Evolutionary conservation across 2,329 filamentous ascomycete species (phyloP), one percentile per base, ranked within the genome.

Genomic region (Colletotrichum incanum): DNA sequence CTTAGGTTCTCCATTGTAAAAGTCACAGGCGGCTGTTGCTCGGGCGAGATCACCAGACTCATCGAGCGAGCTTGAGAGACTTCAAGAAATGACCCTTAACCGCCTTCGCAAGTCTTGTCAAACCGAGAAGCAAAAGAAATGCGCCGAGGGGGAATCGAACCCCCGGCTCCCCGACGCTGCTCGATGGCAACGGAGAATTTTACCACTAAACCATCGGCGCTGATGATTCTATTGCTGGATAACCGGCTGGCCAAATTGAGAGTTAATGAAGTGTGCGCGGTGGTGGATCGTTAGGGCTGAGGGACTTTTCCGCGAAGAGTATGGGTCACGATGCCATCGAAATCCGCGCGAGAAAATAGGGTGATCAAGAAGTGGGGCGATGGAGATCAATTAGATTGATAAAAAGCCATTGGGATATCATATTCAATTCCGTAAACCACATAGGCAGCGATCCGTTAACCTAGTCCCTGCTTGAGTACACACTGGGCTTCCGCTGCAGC

Each of bases 141-240:
- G 59, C 59, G 59, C 16, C 45, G 59, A 62, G 59, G 45, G 59
- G 45, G 59, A 62, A 62, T 62, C 59, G 59, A 62, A 62, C 59
- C 45, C 59, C 59, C 59, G 59, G 59, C 59, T 62, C 59, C 59
- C 59, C 59, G 59, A 62, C 59, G 59, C 59, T 62, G 59, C 59
- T 62, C 1, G 31, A 39, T 62, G 59, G 59, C 59, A 62, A 62
- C 59, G 59, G 59, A 62, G 59, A 62, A 62, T 62, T 62, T 62
- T 62, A 62, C 59, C 59, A 62, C 59, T 62, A 62, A 62, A 50
- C 45, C 59, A 62, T 62, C 59, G 59, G 34, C 59, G 59, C 58
- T 18, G 5, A 1, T 23, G 1, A 60, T 47, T 3, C 12, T 0
- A 7, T 0, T 47, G 2, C 3, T 23, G 2, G 18, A 2, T 28